Base-by-base conservation (phyloP, 2,329 filamentous ascomycete genomes). In the Pyricularia sp. region DNA sequence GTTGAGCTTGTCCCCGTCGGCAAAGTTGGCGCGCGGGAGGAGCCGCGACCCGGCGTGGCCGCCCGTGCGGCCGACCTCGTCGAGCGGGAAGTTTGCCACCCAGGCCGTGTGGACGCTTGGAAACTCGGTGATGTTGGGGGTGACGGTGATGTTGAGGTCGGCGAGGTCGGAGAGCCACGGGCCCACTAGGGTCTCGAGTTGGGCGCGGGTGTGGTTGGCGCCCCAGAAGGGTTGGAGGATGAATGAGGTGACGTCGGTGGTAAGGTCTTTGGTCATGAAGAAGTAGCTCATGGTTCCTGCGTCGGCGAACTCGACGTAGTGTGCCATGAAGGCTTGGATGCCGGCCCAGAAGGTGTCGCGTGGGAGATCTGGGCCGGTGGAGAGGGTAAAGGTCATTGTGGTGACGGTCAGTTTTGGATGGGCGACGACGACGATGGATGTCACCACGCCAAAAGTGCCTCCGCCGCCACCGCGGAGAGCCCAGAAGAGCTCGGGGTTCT, bases 401-500 rank as follows among this genome's bases (percentile, higher is more conserved):
- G 75, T 35, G 19, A 60, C 13, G 10, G 63, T 33, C 5, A 31
- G 57, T 16, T 62, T 59, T 22, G 22, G 31, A 24, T 65, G 59
- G 22, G 40, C 28, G 6, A 22, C 22, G 22, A 62, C 63, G 5
- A 59, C 62, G 70, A 84, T 75, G 5, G 78, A 80, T 16, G 77
- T 71, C 4, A 84, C 79, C 1, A 85, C 74, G 1, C 76, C 83
- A 67, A 79, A 86, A 2, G 76, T 83, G 3, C 82, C 81, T 19
- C 75, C 78, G 2, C 82, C 81, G 5, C 82, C 81, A 8, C 82
- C 81, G 61, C 73, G 74, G 4, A 84, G 70, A 2, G 82, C 83
- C 82, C 82, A 86, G 71, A 81, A 84, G 1, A 85, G 74, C 65
- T 85, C 82, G 0, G 73, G 62, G 65, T 83, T 75, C 30, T 73